Base-by-base conservation (phyloP, 23 red algal species). In the Gracilaria vermiculophylla region DNA sequence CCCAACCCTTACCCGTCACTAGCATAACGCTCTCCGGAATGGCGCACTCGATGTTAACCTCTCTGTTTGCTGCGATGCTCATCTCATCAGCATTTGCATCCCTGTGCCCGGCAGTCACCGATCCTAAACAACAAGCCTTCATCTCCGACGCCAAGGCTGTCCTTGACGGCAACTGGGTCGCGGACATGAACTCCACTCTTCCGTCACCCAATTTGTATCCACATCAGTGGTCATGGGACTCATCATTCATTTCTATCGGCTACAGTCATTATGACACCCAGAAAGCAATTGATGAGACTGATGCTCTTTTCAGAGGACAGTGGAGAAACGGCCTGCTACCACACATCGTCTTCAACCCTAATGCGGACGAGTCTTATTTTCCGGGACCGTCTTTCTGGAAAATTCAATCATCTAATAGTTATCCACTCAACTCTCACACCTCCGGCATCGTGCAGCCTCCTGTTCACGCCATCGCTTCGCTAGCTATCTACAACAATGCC, bases 311-410 rank as follows among this genome's bases (percentile, higher is more conserved):
- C 88, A 19, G 76, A 36, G 88, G 25, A 19, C 88, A 92, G 67
- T 92, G 88, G 88, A 32, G 57, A 13, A 81, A 92, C 45, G 88
- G 88, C 5, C 39, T 83, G 11, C 39, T 92, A 9, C 88, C 88
- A 12, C 71, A 81, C 45, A 92, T 92, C 45, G 88, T 92, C 53
- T 92, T 92, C 64, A 78, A 92, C 88, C 85, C 85, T 34, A 69
- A 82, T 23, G 69, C 71, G 15, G 45, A 58, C 53, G 88, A 84
- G 36, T 69, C 57, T 57, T 92, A 92, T 57, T 92, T 92, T 74
- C 88, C 88, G 32, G 88, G 88, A 3, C 88, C 88, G 56, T 39
- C 58, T 8, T 80, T 77, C 73, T 92, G 88, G 88, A 78, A 83
- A 57, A 90, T 81, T 29, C 12, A 90, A 19, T 57, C 71, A 10